phyloP scores from a whole-genome alignment of 768 basidiomycete genomes.

The Lepiota brunneoincarnata region DNA sequence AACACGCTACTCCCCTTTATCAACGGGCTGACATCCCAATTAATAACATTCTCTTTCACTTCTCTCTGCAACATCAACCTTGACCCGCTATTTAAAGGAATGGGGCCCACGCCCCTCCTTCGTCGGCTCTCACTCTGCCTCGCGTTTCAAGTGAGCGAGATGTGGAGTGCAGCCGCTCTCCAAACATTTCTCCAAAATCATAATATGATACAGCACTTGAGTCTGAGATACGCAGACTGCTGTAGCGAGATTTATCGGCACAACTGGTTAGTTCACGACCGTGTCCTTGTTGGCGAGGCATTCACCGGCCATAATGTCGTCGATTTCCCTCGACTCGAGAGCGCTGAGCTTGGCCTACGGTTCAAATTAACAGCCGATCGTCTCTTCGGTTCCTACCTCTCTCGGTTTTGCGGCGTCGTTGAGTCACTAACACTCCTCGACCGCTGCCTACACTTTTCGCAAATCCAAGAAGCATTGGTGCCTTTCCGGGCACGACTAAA shows the following conservation, averaged over 20 bases:
- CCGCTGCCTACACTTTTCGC: not conserved
- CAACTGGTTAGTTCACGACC: not conserved
- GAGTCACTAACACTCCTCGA: not conserved
- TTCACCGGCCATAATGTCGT: not conserved
- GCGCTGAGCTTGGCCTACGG: not conserved
- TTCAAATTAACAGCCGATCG: not conserved
- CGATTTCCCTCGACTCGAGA: constrained; percentile 1
- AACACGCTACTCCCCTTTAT: constrained; percentile 1
- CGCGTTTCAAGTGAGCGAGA: constrained; percentile 1
- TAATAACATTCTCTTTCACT: constrained; percentile 2
- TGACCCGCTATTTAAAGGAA: not conserved
- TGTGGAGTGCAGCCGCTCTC: not conserved
- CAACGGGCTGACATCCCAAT: not conserved
- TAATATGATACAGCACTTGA: not conserved
- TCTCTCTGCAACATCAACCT: constrained; percentile 1
- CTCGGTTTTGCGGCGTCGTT: not conserved
- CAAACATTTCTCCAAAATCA: constrained; percentile 4
- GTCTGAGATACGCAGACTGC: constrained; percentile 2
- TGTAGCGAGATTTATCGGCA: not conserved
- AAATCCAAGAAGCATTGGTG: not conserved
- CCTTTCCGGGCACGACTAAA: not conserved
- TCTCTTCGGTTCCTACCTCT: not conserved
- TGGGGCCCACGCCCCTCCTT: constrained; percentile 2
- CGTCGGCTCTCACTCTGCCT: constrained; percentile 1
- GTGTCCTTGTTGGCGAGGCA: not conserved